Base-by-base conservation (phyloP, 768 basidiomycete genomes). In the Kwoniella botswanensis region DNA sequence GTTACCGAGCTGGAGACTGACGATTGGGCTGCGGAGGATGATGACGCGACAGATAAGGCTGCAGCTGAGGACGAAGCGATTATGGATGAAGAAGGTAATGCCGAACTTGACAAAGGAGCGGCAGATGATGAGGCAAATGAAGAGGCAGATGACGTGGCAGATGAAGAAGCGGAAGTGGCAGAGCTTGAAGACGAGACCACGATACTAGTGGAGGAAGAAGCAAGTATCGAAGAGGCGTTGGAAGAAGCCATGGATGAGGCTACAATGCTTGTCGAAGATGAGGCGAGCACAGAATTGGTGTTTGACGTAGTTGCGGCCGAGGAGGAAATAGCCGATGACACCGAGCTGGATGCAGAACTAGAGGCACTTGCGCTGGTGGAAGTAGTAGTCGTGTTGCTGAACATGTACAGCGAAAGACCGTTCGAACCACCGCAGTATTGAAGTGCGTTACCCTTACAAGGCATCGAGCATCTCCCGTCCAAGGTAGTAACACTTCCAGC, bases 391-490 rank as follows among this genome's bases (percentile, higher is more conserved):
- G 29, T 62, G 63, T 59, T 56, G 35, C 62, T 59, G 41, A 56
- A 73, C 21, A n/a, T 44, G 67, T 72, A 82, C 12, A 71, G 67
- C 21, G 68, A 71, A n/a, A 83, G 66, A 13, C 76, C 41, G 43
- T 53, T 67, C 5, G 65, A 53, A 12, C 74, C 82, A 46, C 82
- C 82, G 44, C 82, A 83, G 53, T 59, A 70, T 35, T 58, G 50
- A 17, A 41, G 22, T 15, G 65, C 52, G 64, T 74, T 66, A 18
- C 92, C 93, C 17, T 86, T 86, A 71, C 93, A 95, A 0, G 85
- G 86, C 90, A 90, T 91, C 78, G 87, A 88, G 78, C 93, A 95
- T 65, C 65, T 4, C 29, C 86, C 86, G 3, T 84, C 82, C 1
- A 87, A 86, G 1, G 78, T 50, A 12, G 86, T 87, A 12, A 75